These are phyloP conservation scores for Trametes hirsuta DNA, from an alignment of 1,284 basidiomycete genomes.

Conservation along the genomic window DNA sequence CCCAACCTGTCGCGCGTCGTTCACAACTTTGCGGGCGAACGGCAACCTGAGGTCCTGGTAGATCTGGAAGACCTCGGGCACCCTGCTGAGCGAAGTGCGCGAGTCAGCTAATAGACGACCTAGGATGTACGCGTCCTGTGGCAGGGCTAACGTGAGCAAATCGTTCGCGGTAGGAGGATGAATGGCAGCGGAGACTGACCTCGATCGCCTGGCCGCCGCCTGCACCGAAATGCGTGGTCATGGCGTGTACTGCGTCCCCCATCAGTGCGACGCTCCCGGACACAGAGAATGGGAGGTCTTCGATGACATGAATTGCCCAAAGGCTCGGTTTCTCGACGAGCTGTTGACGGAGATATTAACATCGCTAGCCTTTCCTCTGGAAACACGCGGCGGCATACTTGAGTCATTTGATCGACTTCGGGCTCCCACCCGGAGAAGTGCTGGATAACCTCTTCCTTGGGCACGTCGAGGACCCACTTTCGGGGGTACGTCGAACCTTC, in stretches of 20 bases:
- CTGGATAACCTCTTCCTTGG: conserved; percentile 24
- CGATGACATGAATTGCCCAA: conserved; percentile 48
- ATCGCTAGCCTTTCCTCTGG: neutral
- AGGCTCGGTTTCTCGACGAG: conserved; percentile 44
- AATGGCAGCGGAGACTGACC: conserved; percentile 33
- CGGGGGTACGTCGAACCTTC: conserved; percentile 27
- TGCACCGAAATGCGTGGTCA: conserved; percentile 52
- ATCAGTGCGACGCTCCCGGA: conserved; percentile 42
- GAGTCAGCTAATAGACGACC: too few species aligned
- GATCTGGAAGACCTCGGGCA: conserved; percentile 25
- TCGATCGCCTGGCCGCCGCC: conserved; percentile 61
- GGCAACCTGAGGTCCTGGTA: conserved; percentile 39
- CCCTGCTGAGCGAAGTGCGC: too few species aligned
- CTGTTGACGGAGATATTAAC: conserved; percentile 9
- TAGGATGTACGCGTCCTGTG: too few species aligned
- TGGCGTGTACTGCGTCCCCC: conserved; percentile 56
- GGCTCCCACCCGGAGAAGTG: conserved; percentile 31
- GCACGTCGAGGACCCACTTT: conserved; percentile 28
- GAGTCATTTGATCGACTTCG: conserved; percentile 30
- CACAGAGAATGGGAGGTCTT: conserved; percentile 41
- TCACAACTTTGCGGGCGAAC: conserved; percentile 22
- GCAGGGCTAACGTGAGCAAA: neutral
- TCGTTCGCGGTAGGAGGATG: neutral
- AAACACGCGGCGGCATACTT: conserved; percentile 27
- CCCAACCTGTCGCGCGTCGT: conserved; percentile 19